Conservation (phyloP, 331 rosid species). For the Phaseolus coccineus region DNA sequence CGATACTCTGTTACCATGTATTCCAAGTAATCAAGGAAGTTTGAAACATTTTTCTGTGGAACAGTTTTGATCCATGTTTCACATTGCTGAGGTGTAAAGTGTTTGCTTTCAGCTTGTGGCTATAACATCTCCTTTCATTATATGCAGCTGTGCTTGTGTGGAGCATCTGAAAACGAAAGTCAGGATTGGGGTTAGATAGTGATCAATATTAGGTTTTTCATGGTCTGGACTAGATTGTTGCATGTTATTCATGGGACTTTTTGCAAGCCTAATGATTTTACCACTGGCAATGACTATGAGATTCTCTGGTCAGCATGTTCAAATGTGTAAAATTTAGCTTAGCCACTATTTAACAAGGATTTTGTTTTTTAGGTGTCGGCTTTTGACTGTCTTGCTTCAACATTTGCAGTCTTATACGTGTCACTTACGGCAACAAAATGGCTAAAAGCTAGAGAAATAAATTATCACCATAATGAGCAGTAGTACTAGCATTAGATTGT, state of each 20-base stretch:
- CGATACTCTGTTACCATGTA: slow-evolving; percentile 17
- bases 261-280: slow-evolving; percentile 6
- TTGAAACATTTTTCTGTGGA: slow-evolving; percentile 21
- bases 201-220: slow-evolving; percentile 24
- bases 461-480: not conserved
- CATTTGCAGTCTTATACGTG: slow-evolving; percentile 13
- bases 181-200: slow-evolving; percentile 11
- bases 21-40: slow-evolving; percentile 16
- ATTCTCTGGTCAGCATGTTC: slow-evolving; percentile 18
- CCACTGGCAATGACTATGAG: not conserved
- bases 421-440: not conserved
- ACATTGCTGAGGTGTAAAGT: slow-evolving; percentile 21
- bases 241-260: slow-evolving; percentile 17
- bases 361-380: not conserved
- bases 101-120: slow-evolving; percentile 28
- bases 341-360: slow-evolving; percentile 25
- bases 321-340: slow-evolving; percentile 27
- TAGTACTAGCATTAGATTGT: not conserved
- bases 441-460: not conserved
- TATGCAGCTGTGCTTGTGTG: slow-evolving; percentile 37
- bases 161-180: not conserved
- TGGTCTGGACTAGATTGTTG: slow-evolving; percentile 21
- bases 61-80: slow-evolving; percentile 15
- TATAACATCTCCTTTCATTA: slow-evolving; percentile 3
- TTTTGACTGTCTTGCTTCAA: slow-evolving; percentile 10